A percentile compares a stretch with the other conserved stretches of the same genome.
These are phyloP conservation scores for Hygrocybe punicea DNA, from an alignment of 768 basidiomycete genomes.

Conservation along the genomic window DNA sequence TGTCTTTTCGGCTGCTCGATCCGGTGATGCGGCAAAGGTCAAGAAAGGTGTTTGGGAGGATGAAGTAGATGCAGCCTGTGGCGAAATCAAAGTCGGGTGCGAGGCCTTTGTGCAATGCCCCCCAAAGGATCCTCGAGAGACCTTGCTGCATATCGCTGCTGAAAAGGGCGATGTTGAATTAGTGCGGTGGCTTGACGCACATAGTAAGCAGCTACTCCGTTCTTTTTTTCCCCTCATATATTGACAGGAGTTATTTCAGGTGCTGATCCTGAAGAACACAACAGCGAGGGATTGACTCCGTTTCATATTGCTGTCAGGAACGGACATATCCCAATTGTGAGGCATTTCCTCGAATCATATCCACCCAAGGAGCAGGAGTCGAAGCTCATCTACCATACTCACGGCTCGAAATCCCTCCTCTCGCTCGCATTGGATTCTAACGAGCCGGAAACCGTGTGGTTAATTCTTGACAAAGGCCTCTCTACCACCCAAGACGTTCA, in stretches of 20 bases:
- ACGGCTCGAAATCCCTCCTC: slow-evolving; percentile 45
- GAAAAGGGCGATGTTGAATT: slow-evolving; percentile 53
- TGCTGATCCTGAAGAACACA: slow-evolving; percentile 69
- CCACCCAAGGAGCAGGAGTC: slow-evolving; percentile 53
- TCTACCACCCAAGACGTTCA: slow-evolving; percentile 47
- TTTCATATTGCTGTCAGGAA: slow-evolving; percentile 61
- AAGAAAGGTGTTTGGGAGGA: slow-evolving; percentile 69
- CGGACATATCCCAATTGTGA: slow-evolving; percentile 51
- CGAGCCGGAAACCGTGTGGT: slow-evolving; percentile 63
- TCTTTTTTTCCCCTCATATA: slow-evolving; percentile 15
- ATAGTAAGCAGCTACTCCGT: slow-evolving; percentile 49
- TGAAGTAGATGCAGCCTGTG: slow-evolving; percentile 65
- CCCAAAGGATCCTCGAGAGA: slow-evolving; percentile 59
- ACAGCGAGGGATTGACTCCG: slow-evolving; percentile 54
- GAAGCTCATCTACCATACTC: slow-evolving; percentile 45
- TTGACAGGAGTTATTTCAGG: slow-evolving; percentile 39
- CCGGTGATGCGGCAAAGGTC: slow-evolving; percentile 49
- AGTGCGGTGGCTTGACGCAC: slow-evolving; percentile 66
- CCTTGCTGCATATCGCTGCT: slow-evolving; percentile 66
- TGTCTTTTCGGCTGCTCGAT: slow-evolving; percentile 64
- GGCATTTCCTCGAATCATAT: slow-evolving; percentile 60
- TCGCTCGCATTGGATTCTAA: slow-evolving; percentile 56
- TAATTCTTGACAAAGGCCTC: slow-evolving; percentile 58
- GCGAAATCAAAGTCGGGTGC: slow-evolving; percentile 59
- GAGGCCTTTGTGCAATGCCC: slow-evolving; percentile 45